Conservation (phyloP, 2,329 filamentous ascomycete genomes). For the Calonectria hongkongensis region DNA sequence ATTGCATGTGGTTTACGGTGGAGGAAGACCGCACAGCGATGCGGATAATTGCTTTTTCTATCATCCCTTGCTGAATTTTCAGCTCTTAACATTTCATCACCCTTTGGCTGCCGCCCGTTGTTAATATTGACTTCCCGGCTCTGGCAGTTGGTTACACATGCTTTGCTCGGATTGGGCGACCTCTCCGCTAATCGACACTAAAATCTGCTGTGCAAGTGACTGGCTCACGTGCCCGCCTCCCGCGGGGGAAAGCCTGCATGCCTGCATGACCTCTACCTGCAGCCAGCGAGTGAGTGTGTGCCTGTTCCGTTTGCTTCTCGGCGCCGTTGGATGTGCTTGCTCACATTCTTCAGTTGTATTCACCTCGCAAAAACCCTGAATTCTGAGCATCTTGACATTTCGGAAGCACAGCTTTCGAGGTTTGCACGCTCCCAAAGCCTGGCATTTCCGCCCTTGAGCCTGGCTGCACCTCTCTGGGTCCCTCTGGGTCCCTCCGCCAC, state of each 20-base stretch:
- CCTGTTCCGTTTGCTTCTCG: conserved; percentile 35
- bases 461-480: conserved; percentile 13
- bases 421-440: neutral
- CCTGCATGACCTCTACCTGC: conserved; percentile 44
- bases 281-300: conserved; percentile 24
- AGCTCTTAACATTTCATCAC: conserved; percentile 16
- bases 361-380: neutral
- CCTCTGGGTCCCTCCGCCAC: conserved; percentile 38
- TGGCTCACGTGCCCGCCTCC: conserved; percentile 41
- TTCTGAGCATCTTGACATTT: conserved; percentile 6
- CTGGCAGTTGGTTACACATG: conserved; percentile 22
- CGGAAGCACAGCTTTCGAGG: conserved; percentile 2
- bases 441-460: conserved; percentile 12
- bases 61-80: neutral
- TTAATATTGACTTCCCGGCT: conserved; percentile 5
- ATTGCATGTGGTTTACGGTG: neutral
- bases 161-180: conserved; percentile 37
- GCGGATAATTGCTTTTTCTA: neutral
- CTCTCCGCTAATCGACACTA: conserved; percentile 43
- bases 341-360: conserved; percentile 25
- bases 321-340: conserved; percentile 32
- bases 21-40: neutral
- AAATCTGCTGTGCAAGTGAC: conserved; percentile 46
- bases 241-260: conserved; percentile 39
- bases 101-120: neutral